Base-by-base conservation (phyloP, 176 grass and related monocot genomes). In the Paspalum notatum region DNA sequence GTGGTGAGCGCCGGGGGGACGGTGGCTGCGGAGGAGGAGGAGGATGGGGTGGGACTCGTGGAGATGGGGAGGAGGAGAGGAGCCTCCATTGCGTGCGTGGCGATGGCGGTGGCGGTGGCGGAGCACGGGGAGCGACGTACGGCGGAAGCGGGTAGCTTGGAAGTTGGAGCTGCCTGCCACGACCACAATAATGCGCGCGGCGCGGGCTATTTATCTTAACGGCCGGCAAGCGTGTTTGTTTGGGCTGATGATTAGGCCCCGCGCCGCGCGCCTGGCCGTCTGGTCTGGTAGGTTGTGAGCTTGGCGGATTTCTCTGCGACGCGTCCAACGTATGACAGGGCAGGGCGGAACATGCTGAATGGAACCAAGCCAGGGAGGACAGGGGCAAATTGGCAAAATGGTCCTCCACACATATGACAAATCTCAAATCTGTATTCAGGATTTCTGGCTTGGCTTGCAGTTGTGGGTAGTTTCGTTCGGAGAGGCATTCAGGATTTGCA, bases 51-150 rank as follows among this genome's bases (percentile, higher is more conserved):
- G 24, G 73, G 21, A 7, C 46, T 22, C 27, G 84, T 73, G 68
- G 67, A 60, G 8, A 83, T 2, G 38, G 89, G 68, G 27, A 87
- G 70, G 74, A 91, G 83, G 8, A 93, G 88, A 71, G 94, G 88
- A 22, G 76, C 84, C 52, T 97, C 88, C 88, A 97, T 97, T 46
- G 80, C 26, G 21, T 73, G 5, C 5, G 77, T 9, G 16, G 44
- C 3, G 51, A n/a, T n/a, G n/a, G n/a, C n/a, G n/a, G n/a, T n/a
- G n/a, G n/a, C n/a, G n/a, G n/a, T 9, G 16, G 44, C 3, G 51
- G 40, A 42, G 21, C 37, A 54, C 63, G 10, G 41, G 12, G 22
- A 21, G 44, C 8, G 67, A 24, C n/a, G n/a, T n/a, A n/a, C 14
- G 24, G 45, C 3, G 12, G n/a, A 69, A 69, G 66, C 7, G 25